Evolutionary conservation across 768 basidiomycete species (phyloP).

Genomic region (Tylopilus subfusipes): DNA sequence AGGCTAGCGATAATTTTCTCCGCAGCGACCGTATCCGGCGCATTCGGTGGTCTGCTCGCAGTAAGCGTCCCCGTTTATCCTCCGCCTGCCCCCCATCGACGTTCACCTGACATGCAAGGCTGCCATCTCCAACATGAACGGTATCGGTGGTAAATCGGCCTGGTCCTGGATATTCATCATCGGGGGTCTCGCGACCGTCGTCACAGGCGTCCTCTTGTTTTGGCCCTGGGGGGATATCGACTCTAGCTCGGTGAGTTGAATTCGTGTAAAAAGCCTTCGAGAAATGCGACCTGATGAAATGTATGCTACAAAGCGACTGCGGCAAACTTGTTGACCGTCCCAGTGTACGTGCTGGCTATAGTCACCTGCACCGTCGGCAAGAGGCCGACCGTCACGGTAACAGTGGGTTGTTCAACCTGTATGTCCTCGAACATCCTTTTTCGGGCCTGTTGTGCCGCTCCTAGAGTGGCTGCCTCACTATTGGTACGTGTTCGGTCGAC

Average conservation of each 20-base stretch:
- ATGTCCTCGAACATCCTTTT: conserved; percentile 18
- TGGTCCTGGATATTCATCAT: conserved; percentile 78
- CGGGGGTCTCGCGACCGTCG: conserved; percentile 63
- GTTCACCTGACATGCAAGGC: conserved; percentile 30
- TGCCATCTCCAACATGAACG: conserved; percentile 70
- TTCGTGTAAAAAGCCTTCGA: background rate
- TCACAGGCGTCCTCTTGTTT: conserved; percentile 64
- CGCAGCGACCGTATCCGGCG: conserved; percentile 78
- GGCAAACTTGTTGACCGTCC: conserved; percentile 75
- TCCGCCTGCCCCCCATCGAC: background rate
- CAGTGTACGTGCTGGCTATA: conserved; percentile 67
- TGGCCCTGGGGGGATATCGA: no score
- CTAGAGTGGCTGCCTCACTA: conserved; percentile 23
- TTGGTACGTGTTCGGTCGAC: conserved; percentile 20
- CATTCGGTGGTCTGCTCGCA: conserved; percentile 74
- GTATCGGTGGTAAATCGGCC: conserved; percentile 61
- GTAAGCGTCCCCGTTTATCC: conserved; percentile 33
- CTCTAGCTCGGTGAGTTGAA: conserved; percentile 40
- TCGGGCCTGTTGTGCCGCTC: background rate
- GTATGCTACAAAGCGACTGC: conserved; percentile 63
- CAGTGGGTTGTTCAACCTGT: conserved; percentile 66
- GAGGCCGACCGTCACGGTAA: conserved; percentile 59
- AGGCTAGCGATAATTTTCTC: conserved; percentile 67
- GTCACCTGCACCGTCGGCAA: conserved; percentile 63
- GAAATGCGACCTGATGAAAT: background rate